These are phyloP conservation scores for Candida ascalaphidarum DNA, from an alignment of 805 yeast genomes.

Conservation along the genomic window DNA sequence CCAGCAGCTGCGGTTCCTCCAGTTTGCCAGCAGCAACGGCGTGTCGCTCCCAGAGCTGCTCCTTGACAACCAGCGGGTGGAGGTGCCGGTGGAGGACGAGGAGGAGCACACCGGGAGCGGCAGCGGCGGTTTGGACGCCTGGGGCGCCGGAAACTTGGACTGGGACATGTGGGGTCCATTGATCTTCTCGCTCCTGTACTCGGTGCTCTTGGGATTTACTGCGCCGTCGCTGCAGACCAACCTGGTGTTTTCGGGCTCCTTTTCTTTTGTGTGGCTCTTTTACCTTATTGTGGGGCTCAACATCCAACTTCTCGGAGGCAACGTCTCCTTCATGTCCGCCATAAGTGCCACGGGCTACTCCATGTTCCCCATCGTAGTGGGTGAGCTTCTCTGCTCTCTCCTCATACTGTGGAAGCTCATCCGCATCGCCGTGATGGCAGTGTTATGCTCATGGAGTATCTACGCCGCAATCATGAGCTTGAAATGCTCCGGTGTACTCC, in stretches of 20 bases:
- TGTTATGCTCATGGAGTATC: conserved; percentile 53
- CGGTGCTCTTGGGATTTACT: conserved; percentile 44
- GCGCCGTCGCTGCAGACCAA: conserved; percentile 35
- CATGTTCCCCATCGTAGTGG: conserved; percentile 54
- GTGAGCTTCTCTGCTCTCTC: conserved; percentile 39
- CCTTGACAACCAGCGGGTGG: conserved; percentile 14
- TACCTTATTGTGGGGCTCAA: conserved; percentile 53
- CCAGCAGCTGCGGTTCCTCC: conserved; percentile 25
- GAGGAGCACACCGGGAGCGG: conserved; percentile 11
- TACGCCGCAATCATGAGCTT: conserved; percentile 56
- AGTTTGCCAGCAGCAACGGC: conserved; percentile 27
- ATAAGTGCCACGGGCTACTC: conserved; percentile 66
- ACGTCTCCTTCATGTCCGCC: conserved; percentile 59
- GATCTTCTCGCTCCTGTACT: conserved; percentile 47
- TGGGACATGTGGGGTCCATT: conserved; percentile 73
- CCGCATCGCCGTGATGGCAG: conserved; percentile 37
- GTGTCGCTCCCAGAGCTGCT: conserved; percentile 27
- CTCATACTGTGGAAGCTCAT: conserved; percentile 40
- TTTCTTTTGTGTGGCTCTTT: conserved; percentile 56
- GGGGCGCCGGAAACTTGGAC: conserved; percentile 29
- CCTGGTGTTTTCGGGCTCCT: conserved; percentile 54
- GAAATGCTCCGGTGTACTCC: conserved; percentile 57
- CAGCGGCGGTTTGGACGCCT: conserved; percentile 3
- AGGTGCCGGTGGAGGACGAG: conserved; percentile 13
- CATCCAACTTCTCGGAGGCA: conserved; percentile 54